Conservation (phyloP, 2,329 filamentous ascomycete species). For the Emydomyces testavorans region DNA sequence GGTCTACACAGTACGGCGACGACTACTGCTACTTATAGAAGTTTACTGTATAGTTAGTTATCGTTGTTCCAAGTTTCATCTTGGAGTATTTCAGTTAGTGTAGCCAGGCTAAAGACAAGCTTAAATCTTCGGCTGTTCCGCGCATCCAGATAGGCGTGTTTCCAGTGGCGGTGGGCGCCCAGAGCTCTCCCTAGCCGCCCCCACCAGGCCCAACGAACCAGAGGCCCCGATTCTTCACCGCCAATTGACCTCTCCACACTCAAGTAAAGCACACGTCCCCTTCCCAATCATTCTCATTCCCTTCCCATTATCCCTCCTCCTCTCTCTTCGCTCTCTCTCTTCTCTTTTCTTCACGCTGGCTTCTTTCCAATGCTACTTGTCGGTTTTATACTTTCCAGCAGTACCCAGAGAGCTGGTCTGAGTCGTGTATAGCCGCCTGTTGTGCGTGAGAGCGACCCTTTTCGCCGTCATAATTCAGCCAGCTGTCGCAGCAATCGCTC, state of each 20-base stretch:
- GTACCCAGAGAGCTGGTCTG: neutral
- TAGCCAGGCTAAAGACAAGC: neutral
- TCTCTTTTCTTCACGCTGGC: neutral
- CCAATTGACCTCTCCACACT: constrained; percentile 27
- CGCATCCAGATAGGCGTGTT: constrained; percentile 9
- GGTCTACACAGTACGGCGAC: too few relatives aligned
- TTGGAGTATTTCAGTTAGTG: too few relatives aligned
- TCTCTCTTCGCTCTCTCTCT: constrained; percentile 13
- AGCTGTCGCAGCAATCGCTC: constrained; percentile 7
- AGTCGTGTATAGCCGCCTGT: constrained; percentile 3
- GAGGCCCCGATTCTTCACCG: constrained; percentile 30
- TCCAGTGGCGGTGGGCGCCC: constrained; percentile 6
- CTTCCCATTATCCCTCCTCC: constrained; percentile 21
- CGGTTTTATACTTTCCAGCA: neutral
- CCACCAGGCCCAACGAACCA: constrained; percentile 31
- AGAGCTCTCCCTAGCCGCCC: constrained; percentile 17
- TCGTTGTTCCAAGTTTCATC: too few relatives aligned
- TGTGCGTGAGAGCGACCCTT: neutral
- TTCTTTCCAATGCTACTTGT: constrained; percentile 1
- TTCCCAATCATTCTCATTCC: constrained; percentile 13
- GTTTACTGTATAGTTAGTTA: too few relatives aligned
- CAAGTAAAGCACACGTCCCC: constrained; percentile 18
- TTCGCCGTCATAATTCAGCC: neutral
- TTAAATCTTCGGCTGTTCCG: constrained; percentile 7
- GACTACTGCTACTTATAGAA: too few relatives aligned